Conservation (phyloP, 164 flowering plant genomes). For the Nelumbo lutea region DNA sequence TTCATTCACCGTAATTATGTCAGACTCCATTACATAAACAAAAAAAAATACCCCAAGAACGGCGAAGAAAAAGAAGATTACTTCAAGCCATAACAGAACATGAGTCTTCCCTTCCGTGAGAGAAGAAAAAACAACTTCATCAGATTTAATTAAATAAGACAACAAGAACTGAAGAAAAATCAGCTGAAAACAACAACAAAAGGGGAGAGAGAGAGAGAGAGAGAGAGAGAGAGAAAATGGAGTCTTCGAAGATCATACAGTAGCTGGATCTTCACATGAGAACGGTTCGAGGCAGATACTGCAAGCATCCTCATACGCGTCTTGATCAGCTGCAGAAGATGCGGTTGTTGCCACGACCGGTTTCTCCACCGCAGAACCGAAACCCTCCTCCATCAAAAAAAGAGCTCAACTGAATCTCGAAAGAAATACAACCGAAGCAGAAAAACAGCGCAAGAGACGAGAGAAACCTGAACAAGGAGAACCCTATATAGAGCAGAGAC, state of each 20-base stretch:
- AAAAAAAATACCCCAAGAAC: not conserved
- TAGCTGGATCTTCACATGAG: conserved; percentile 41
- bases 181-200: not conserved
- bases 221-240: not conserved
- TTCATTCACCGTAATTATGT: too few species aligned
- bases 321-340: conserved; percentile 17
- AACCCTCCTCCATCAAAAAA: conserved; percentile 21
- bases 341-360: conserved; percentile 13
- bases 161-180: not conserved
- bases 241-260: conserved; percentile 27
- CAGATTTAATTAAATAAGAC: not conserved
- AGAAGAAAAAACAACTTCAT: not conserved
- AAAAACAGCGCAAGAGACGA: not conserved
- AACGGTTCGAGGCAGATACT: conserved; percentile 69
- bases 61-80: not conserved
- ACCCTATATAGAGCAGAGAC: not conserved
- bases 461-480: not conserved
- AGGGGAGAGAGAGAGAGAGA: not conserved
- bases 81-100: not conserved
- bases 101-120: not conserved
- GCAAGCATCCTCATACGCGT: conserved; percentile 45
- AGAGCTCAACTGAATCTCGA: not conserved
- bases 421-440: too few species aligned
- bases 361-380: conserved; percentile 11
- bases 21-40: too few species aligned